Base-by-base conservation (phyloP, 345 rosid genomes). In the Eucalyptus marginata region DNA sequence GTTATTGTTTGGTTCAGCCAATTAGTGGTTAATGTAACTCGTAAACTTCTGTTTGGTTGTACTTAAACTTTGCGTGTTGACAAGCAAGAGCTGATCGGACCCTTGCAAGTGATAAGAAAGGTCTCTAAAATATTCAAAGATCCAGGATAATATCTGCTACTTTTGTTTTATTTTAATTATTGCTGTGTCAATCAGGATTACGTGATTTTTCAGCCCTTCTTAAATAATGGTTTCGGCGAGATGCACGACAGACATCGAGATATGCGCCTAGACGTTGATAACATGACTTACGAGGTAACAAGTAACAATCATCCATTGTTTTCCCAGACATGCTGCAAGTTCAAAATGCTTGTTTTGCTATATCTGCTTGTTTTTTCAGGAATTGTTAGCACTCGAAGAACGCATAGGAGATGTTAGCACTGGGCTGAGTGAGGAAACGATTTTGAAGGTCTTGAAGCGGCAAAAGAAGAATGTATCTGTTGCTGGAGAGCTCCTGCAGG, bases 211-310 rank as follows among this genome's bases (percentile, higher is more conserved):
- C 98, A 96, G 91, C 99, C 96, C 49, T 93, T 94, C 90, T 87
- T 95, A 80, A 91, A 92, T 90, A 93, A 95, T 88, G 94, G 99
- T 86, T 91, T 95, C 92, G 95, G 95, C 36, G 98, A 96, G 89
- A 68, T 93, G 88, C 98, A 96, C 86, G 99, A 97, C 92, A 93
- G 97, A 91, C 99, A 97, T 88, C 94, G 95, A 89, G 98, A 96
- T 58, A 92, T 96, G 99, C 98, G 98, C 81, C 98, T 97, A 68
- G 99, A 97, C 88, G 98, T 96, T 80, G 99, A 97, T 92, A 95
- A 96, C 94, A 97, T 97, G 99, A 95, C 99, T 49, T 96, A 97
- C 15, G 99, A 97, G 98, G 99, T 96, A 92, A 87, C 92, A 40
- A 52, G 59, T n/a, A 49, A 47, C 49, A 54, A n/a, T 76, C 87